A percentile compares a stretch with the other conserved stretches of the same genome.
phyloP scores from a whole-genome alignment of 768 basidiomycete species.

The Leccinum barrowsii region DNA sequence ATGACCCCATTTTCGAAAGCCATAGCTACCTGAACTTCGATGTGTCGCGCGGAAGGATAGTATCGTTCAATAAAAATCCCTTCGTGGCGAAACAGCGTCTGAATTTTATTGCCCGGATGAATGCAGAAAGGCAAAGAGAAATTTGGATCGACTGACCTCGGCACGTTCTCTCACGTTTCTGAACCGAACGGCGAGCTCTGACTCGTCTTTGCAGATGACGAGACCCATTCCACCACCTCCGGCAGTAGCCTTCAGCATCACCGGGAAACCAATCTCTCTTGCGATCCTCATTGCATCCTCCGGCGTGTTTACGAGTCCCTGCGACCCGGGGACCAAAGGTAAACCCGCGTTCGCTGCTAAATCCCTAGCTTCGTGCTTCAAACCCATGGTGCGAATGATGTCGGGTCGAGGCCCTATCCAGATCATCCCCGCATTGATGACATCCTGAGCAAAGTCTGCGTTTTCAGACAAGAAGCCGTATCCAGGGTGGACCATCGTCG shows the following conservation, averaged over 20 bases:
- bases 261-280: constrained; percentile 48
- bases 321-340: constrained; percentile 54
- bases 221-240: constrained; percentile 73
- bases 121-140: background rate
- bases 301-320: constrained; percentile 40
- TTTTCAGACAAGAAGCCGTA: constrained; percentile 70
- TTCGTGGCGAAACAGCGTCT: constrained; percentile 44
- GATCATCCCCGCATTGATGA: constrained; percentile 46
- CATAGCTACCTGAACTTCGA: constrained; percentile 54
- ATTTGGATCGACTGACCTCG: constrained; percentile 36
- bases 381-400: constrained; percentile 52
- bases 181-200: constrained; percentile 38
- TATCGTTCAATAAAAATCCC: constrained; percentile 62
- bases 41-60: constrained; percentile 51
- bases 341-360: constrained; percentile 47
- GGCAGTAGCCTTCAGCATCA: constrained; percentile 65
- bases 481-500: constrained; percentile 58
- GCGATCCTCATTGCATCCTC: constrained; percentile 43
- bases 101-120: constrained; percentile 14
- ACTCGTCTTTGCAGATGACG: constrained; percentile 45
- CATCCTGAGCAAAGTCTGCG: constrained; percentile 46
- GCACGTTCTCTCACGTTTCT: constrained; percentile 38
- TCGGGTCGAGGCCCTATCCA: constrained; percentile 57
- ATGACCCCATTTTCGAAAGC: background rate
- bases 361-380: constrained; percentile 56